These are phyloP conservation scores for Scorias spongiosa DNA, from an alignment of 2,329 filamentous ascomycete genomes.

Conservation along the genomic window DNA sequence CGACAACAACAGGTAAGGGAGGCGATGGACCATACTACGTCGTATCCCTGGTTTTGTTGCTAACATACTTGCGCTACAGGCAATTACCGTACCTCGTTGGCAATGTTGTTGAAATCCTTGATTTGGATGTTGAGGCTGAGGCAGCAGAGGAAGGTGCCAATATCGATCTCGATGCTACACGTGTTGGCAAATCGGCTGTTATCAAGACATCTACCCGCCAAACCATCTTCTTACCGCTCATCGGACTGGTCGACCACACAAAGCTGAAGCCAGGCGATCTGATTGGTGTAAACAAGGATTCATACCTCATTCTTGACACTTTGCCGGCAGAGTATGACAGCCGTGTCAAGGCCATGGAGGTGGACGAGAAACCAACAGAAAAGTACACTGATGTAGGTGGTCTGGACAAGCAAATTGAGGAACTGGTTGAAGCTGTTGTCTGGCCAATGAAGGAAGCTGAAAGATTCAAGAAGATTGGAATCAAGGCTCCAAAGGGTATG, in stretches of 20 bases:
- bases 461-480: conserved; percentile 98
- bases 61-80: conserved; percentile 30
- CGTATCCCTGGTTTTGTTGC: background rate
- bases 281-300: conserved; percentile 98
- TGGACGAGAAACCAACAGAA: conserved; percentile 98
- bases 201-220: conserved; percentile 98
- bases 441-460: conserved; percentile 99
- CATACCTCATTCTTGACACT: conserved; percentile 91
- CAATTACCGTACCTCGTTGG: conserved; percentile 97
- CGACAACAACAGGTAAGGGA: conserved; percentile 78
- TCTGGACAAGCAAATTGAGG: conserved; percentile 96
- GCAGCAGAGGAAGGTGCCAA: conserved; percentile 96
- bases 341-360: conserved; percentile 98
- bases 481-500: conserved; percentile 95
- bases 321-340: conserved; percentile 96
- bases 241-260: conserved; percentile 90
- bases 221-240: conserved; percentile 95
- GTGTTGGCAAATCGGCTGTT: conserved; percentile 94
- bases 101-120: conserved; percentile 93
- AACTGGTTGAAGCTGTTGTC: conserved; percentile 93
- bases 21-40: background rate
- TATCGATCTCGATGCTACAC: conserved; percentile 91
- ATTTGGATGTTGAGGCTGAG: conserved; percentile 90
- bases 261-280: conserved; percentile 89
- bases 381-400: conserved; percentile 98